A percentile compares a stretch with the other conserved stretches of the same genome.
Evolutionary conservation across 768 basidiomycete genomes (phyloP).

Genomic region (Coprinopsis strossmayeri): DNA sequence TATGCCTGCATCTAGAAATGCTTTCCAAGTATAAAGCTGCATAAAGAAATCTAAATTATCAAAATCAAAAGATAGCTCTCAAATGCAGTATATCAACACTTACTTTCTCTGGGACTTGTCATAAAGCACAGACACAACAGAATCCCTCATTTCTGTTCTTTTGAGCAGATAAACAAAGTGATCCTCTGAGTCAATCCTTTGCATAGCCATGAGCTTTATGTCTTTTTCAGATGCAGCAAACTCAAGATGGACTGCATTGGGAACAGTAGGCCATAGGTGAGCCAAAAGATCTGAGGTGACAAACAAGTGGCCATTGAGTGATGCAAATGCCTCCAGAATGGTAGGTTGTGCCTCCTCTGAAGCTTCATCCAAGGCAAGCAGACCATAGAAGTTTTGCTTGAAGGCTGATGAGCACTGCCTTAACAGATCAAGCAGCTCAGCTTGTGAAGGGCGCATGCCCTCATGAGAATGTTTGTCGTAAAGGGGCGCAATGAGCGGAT

Average conservation of each 20-base stretch:
- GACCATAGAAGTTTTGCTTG: too few species aligned
- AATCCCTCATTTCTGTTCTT: background rate
- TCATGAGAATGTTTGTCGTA: too few species aligned
- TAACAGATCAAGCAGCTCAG: too few species aligned
- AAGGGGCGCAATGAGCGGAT: too few species aligned
- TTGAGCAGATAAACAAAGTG: background rate
- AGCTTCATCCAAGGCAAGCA: too few species aligned
- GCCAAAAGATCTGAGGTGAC: background rate
- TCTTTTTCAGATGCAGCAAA: background rate
- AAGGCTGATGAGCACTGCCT: too few species aligned
- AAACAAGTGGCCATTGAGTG: background rate
- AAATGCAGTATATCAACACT: too few species aligned
- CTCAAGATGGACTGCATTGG: background rate
- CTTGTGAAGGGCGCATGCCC: too few species aligned
- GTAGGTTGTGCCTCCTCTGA: too few species aligned
- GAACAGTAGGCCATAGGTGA: background rate
- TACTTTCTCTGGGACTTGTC: conserved; percentile 2
- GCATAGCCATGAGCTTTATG: background rate
- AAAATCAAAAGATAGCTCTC: too few species aligned
- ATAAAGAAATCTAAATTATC: too few species aligned
- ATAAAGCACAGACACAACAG: background rate
- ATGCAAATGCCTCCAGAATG: too few species aligned
- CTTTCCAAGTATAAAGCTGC: conserved; percentile 5
- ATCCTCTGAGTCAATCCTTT: background rate
- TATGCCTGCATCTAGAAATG: background rate